A percentile compares a stretch with the other conserved stretches of the same genome.
Conservation (phyloP, 2,329 filamentous ascomycete genomes). For the Colletotrichum trifolii region DNA sequence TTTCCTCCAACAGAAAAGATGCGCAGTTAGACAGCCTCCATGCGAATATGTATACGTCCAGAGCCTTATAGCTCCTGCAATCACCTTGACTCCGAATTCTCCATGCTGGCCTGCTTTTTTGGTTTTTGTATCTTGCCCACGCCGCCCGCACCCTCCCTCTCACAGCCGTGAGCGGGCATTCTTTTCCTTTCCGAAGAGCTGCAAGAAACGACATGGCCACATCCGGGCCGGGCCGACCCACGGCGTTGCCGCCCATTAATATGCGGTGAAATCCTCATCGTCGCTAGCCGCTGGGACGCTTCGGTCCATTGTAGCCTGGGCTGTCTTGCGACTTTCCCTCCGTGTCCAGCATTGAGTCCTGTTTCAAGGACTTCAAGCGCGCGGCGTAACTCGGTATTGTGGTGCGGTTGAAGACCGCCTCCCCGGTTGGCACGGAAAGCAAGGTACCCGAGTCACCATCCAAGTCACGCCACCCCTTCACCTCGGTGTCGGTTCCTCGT, state of each 20-base stretch:
- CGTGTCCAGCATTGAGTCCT: too few relatives aligned
- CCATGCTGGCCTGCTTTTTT: constrained; percentile 19
- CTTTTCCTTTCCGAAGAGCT: background rate
- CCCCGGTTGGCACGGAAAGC: background rate
- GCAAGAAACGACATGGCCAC: background rate
- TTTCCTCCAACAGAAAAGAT: constrained; percentile 29
- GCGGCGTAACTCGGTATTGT: too few relatives aligned
- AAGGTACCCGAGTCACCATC: background rate
- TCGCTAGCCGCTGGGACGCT: background rate
- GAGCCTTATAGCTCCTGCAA: constrained; percentile 26
- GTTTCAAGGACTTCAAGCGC: too few relatives aligned
- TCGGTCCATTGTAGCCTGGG: too few relatives aligned
- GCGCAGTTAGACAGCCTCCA: constrained; percentile 23
- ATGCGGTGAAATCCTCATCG: background rate
- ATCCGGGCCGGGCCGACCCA: background rate
- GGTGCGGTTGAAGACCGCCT: too few relatives aligned
- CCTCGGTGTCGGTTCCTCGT: constrained; percentile 72
- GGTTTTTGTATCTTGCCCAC: constrained; percentile 18
- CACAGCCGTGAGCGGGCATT: constrained; percentile 21
- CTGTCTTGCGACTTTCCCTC: too few relatives aligned
- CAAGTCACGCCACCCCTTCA: constrained; percentile 38
- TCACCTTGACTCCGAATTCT: constrained; percentile 25
- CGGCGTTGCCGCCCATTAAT: background rate
- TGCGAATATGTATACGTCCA: constrained; percentile 8
- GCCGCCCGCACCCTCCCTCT: background rate